A percentile compares a stretch with the other conserved stretches of the same genome.
Evolutionary conservation across 176 grass and related monocot genomes (phyloP).

Genomic region (Ensete ventricosum): DNA sequence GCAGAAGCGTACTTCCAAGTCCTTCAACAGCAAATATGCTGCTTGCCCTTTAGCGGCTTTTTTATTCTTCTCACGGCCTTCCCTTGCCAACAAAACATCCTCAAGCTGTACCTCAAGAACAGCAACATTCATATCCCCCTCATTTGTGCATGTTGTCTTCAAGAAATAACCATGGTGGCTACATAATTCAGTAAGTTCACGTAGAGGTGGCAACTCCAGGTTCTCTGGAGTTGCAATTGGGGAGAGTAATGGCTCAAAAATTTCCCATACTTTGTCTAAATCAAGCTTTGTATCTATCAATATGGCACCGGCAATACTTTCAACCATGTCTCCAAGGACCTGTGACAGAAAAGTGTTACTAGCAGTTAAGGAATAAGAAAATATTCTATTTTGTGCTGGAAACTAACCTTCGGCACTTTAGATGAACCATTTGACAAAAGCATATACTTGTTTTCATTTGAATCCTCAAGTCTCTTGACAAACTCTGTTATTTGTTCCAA

Average conservation of each 20-base stretch:
- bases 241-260: slow-evolving; percentile 64
- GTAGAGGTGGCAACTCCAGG: slow-evolving; percentile 56
- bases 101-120: slow-evolving; percentile 57
- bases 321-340: slow-evolving; percentile 91
- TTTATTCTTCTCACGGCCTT: slow-evolving; percentile 43
- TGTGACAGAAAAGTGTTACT: slow-evolving; percentile 10
- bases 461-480: slow-evolving; percentile 43
- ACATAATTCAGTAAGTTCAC: slow-evolving; percentile 68
- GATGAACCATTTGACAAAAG: slow-evolving; percentile 30
- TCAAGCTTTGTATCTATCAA: slow-evolving; percentile 80
- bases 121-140: slow-evolving; percentile 48
- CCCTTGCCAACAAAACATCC: slow-evolving; percentile 49
- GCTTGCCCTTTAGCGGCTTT: slow-evolving; percentile 72
- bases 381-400: neutral
- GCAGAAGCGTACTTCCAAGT: slow-evolving; percentile 47
- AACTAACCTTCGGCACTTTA: slow-evolving; percentile 69
- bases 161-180: slow-evolving; percentile 60
- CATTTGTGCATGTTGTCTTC: slow-evolving; percentile 37
- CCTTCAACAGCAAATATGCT: slow-evolving; percentile 66
- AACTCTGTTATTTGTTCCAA: slow-evolving; percentile 65
- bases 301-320: slow-evolving; percentile 80
- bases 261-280: slow-evolving; percentile 54
- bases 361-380: neutral
- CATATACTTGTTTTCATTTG: slow-evolving; percentile 24
- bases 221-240: slow-evolving; percentile 91